phyloP scores from a whole-genome alignment of 2,329 filamentous ascomycete genomes.

The Massarina eburnea region DNA sequence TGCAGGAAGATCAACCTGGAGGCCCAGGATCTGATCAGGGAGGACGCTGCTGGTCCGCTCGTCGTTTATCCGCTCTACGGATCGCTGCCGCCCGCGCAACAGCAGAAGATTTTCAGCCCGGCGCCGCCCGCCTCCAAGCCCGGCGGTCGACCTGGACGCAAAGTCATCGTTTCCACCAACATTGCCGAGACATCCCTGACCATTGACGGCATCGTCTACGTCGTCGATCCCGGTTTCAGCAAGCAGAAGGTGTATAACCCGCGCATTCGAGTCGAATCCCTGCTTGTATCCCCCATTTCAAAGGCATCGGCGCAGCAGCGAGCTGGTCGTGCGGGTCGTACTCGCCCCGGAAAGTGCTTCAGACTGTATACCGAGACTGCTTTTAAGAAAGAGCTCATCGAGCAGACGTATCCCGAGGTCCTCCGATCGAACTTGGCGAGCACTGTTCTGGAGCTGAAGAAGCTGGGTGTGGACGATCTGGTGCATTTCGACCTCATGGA shows the following conservation, averaged over 20 bases:
- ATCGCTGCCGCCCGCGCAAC: conserved; percentile 85
- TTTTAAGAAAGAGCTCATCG: conserved; percentile 97
- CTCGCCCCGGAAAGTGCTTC: conserved; percentile 97
- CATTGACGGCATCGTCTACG: conserved; percentile 98
- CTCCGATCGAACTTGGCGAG: conserved; percentile 91
- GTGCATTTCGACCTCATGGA: conserved; percentile 99
- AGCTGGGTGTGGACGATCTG: conserved; percentile 90
- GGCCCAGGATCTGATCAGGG: conserved; percentile 85
- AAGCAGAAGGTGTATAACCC: conserved; percentile 99
- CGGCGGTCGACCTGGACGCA: conserved; percentile 85
- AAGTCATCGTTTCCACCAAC: conserved; percentile 93
- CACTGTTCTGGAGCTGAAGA: conserved; percentile 95
- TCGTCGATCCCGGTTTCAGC: conserved; percentile 98
- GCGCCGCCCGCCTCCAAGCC: conserved; percentile 72
- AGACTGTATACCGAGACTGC: conserved; percentile 91
- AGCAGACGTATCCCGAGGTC: conserved; percentile 96
- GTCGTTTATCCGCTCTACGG: conserved; percentile 93
- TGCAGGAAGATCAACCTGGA: conserved; percentile 89
- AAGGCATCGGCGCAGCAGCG: conserved; percentile 97
- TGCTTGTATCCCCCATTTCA: conserved; percentile 96
- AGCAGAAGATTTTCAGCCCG: conserved; percentile 93
- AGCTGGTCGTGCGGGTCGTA: conserved; percentile 98
- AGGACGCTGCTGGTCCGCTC: conserved; percentile 88
- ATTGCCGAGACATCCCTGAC: conserved; percentile 97
- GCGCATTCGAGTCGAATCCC: conserved; percentile 90